Evolutionary conservation across 192 early-diverging fungal genomes (phyloP), one percentile per base, ranked within the genome.

Genomic region (Geranomyces variabilis): DNA sequence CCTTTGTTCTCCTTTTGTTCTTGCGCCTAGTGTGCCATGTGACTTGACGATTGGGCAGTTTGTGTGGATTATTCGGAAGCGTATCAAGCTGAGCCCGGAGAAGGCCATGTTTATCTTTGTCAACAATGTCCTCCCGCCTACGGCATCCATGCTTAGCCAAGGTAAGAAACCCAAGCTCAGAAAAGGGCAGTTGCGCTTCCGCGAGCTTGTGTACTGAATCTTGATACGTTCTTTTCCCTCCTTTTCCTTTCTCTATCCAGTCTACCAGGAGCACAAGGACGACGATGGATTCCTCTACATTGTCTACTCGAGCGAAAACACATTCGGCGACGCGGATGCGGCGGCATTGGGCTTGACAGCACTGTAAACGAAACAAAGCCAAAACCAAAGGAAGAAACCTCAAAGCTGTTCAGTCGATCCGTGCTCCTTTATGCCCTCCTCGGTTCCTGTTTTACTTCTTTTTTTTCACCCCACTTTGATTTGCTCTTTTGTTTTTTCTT

Each of bases 31-130:
- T 14, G 97, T 99, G 6, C 97, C 97, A 9, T 88, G 93, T 63
- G 96, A 98, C 73, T 80, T 99, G 53, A 99, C 96, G 9, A 94
- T 99, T 22, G 96, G 95, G 31, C 96, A 99, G 79, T 97, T 97
- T 75, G 95, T 97, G 66, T 98, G 96, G 71, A 73, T 95, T 46
- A 95, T 95, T 75, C 89, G 96, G 63, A 97, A 97, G 81, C 89
- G 96, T 63, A 97, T 97, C 84, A 94, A 95, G 89, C 85, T 97
- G 33, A 92, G 90, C 77, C 93, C 95, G 14, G 96, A 97, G 67
- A 95, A 97, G 86, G 97, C 97, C 63, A 97, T 99, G 77, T 98
- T 98, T 80, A 96, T 99, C 73, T 99, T 99, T 88, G 97, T 99
- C 67, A 96, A 98, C 83, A 86, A 87, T 63, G 88, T 96, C 31